These are phyloP conservation scores for Rhododendron williamsianum DNA, from an alignment of 148 eudicot species.

Conservation along the genomic window DNA sequence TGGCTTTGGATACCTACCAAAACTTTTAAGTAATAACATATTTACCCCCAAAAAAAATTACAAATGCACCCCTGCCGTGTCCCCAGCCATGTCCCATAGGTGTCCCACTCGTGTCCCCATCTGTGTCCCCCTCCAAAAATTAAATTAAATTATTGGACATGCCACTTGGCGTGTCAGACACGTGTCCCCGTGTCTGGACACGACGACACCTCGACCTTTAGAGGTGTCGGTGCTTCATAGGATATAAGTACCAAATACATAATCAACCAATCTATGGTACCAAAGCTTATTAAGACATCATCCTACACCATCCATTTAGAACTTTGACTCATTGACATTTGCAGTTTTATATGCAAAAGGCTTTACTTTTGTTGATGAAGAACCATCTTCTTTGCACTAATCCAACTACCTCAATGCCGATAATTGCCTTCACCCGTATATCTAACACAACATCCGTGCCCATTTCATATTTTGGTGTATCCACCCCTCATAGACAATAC, in stretches of 20 bases:
- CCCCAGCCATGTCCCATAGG: no score
- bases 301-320: not conserved
- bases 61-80: no score
- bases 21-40: not conserved
- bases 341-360: not conserved
- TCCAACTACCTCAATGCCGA: not conserved
- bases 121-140: no score
- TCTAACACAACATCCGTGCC: not conserved
- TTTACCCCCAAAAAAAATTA: not conserved
- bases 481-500: not conserved
- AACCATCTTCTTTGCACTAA: not conserved
- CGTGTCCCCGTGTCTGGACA: no score
- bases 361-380: not conserved
- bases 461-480: not conserved
- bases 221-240: no score
- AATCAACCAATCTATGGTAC: not conserved
- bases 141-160: no score
- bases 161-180: no score
- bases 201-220: no score
- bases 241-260: not conserved
- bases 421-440: not conserved
- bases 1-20: not conserved
- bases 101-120: no score
- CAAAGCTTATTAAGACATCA: not conserved
- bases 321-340: not conserved